Evolutionary conservation across 2,329 filamentous ascomycete genomes (phyloP).

Genomic region (Epichloe sp.): DNA sequence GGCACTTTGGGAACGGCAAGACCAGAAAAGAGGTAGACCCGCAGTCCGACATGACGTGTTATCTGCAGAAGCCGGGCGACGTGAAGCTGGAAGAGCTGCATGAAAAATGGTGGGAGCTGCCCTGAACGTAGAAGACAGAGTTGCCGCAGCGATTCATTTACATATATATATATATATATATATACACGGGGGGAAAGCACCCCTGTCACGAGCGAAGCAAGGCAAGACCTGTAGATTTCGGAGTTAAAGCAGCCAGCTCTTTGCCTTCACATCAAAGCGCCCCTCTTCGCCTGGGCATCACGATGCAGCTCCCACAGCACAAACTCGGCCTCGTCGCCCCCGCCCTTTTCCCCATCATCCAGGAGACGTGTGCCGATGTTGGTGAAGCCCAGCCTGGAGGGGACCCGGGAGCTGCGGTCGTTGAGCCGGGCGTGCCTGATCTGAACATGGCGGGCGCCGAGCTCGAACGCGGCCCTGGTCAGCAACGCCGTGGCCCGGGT

Average conservation of each 20-base stretch:
- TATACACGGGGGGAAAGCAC: too few relatives aligned
- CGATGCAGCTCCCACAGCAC: background rate
- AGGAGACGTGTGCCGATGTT: background rate
- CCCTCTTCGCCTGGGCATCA: too few relatives aligned
- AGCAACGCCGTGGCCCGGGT: slow-evolving; percentile 8
- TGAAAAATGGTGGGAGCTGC: slow-evolving; percentile 48
- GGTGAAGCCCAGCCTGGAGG: slow-evolving; percentile 6
- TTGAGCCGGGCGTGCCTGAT: slow-evolving; percentile 8
- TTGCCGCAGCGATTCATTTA: too few relatives aligned
- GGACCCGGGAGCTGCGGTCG: slow-evolving; percentile 5
- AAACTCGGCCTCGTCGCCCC: background rate
- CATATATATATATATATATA: too few relatives aligned
- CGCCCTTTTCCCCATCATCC: background rate
- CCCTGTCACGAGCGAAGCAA: too few relatives aligned
- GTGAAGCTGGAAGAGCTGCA: slow-evolving; percentile 50
- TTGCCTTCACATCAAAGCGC: too few relatives aligned
- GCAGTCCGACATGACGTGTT: slow-evolving; percentile 47
- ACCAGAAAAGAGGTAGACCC: slow-evolving; percentile 44
- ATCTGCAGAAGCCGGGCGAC: slow-evolving; percentile 42
- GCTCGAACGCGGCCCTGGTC: slow-evolving; percentile 6
- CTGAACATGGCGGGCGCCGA: slow-evolving; percentile 8
- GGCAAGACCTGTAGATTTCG: too few relatives aligned
- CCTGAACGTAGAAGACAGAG: background rate
- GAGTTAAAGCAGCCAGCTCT: too few relatives aligned
- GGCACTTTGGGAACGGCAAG: slow-evolving; percentile 55